Evolutionary conservation across 2,329 filamentous ascomycete species (phyloP).

Genomic region (Penicillium sclerotigenum): DNA sequence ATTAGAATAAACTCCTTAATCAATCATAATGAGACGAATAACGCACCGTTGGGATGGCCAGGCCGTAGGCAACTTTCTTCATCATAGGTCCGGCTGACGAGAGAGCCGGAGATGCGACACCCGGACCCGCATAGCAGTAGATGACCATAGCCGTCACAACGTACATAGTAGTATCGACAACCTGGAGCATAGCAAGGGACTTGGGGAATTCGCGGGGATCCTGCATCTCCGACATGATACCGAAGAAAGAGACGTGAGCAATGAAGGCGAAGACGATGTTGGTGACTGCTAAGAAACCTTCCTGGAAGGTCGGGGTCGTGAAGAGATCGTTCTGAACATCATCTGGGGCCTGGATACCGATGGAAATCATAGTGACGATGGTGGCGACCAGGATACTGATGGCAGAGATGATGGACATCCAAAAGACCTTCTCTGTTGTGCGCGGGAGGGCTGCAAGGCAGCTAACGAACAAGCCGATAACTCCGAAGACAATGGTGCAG

Average conservation of each 20-base stretch:
- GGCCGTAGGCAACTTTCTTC: conserved; percentile 62
- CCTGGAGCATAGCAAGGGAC: conserved; percentile 59
- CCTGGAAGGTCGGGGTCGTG: conserved; percentile 47
- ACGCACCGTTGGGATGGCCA: conserved; percentile 59
- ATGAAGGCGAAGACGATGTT: conserved; percentile 68
- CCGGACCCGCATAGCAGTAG: conserved; percentile 61
- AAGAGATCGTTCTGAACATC: conserved; percentile 35
- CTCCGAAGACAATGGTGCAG: conserved; percentile 61
- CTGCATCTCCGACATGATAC: conserved; percentile 62
- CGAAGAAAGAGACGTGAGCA: conserved; percentile 64
- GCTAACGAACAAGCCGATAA: conserved; percentile 56
- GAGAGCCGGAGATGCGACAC: conserved; percentile 62
- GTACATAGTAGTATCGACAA: conserved; percentile 59
- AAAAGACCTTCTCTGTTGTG: conserved; percentile 60
- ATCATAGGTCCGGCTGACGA: conserved; percentile 57
- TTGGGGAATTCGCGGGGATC: conserved; percentile 58
- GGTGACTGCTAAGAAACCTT: conserved; percentile 46
- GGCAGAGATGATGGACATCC: conserved; percentile 60
- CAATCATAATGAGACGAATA: no score
- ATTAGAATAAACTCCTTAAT: not conserved
- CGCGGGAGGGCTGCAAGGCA: conserved; percentile 57
- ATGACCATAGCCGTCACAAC: conserved; percentile 63
- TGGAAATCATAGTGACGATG: conserved; percentile 61
- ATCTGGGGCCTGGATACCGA: conserved; percentile 51
- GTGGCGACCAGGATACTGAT: conserved; percentile 61